Conservation (phyloP, 1,139 yeast species). For the Cylindricascospora bacillispora region DNA sequence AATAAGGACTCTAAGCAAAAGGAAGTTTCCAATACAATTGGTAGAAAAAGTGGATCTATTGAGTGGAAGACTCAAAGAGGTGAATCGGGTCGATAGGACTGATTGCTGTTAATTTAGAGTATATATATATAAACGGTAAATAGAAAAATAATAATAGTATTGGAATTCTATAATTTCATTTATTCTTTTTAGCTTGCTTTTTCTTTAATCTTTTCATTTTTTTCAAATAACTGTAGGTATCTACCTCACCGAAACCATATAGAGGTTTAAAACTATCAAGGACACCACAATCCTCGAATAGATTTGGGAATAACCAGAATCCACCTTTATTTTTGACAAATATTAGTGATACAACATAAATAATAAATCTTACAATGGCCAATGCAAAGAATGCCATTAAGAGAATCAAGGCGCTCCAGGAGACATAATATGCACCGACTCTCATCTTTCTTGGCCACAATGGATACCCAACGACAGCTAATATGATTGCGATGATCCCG, state of each 20-base stretch:
- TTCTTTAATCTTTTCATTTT: constrained; percentile 26
- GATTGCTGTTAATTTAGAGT: background rate
- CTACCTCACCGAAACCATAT: constrained; percentile 67
- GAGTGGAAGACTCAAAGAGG: constrained; percentile 71
- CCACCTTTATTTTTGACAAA: constrained; percentile 51
- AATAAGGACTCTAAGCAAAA: background rate
- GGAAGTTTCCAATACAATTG: constrained; percentile 16
- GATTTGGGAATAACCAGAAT: constrained; percentile 90
- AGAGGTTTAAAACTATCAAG: constrained; percentile 82
- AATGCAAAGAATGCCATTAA: constrained; percentile 63
- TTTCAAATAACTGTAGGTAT: constrained; percentile 25
- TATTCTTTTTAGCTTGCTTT: constrained; percentile 17
- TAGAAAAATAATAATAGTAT: constrained; percentile 7
- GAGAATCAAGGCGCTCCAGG: constrained; percentile 64
- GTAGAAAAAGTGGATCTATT: constrained; percentile 63
- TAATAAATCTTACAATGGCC: constrained; percentile 66
- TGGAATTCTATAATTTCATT: constrained; percentile 1
- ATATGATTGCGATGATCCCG: constrained; percentile 53
- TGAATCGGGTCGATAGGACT: constrained; percentile 42
- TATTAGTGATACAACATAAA: constrained; percentile 46
- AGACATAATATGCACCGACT: constrained; percentile 80
- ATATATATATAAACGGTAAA: background rate
- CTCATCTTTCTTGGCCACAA: constrained; percentile 92
- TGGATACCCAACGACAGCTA: constrained; percentile 80
- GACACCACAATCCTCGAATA: constrained; percentile 92